Evolutionary conservation across 2,329 filamentous ascomycete species (phyloP).

Genomic region (Aureobasidium sp.): DNA sequence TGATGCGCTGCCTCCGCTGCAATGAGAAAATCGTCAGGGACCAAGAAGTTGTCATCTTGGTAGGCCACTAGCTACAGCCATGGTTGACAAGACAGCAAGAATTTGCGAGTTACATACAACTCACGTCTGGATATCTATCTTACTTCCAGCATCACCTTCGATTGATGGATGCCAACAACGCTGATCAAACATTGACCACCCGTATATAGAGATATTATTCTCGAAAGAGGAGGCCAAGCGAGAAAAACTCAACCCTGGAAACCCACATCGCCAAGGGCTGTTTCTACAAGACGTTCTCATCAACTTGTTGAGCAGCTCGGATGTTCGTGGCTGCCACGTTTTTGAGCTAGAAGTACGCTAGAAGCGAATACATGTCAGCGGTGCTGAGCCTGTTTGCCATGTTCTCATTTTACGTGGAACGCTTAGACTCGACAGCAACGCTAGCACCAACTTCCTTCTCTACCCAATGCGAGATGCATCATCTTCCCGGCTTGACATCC

Average conservation of each 20-base stretch:
- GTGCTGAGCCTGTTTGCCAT: slow-evolving; percentile 3
- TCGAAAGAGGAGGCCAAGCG: background rate
- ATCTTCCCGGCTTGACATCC: background rate
- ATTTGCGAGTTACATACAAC: background rate
- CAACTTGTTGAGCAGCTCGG: background rate
- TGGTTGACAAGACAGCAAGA: no score
- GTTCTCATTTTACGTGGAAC: slow-evolving; percentile 7
- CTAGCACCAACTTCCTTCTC: slow-evolving; percentile 5
- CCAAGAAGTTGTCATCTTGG: no score
- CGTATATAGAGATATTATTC: background rate
- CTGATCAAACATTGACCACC: slow-evolving; percentile 7
- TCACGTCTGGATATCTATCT: background rate
- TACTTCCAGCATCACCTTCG: background rate
- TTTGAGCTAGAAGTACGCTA: slow-evolving; percentile 13
- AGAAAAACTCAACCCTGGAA: slow-evolving; percentile 3
- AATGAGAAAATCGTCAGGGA: no score
- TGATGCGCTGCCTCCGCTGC: background rate
- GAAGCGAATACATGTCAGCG: background rate
- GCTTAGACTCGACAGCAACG: slow-evolving; percentile 13
- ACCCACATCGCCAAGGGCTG: background rate
- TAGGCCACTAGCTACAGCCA: no score
- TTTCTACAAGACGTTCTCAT: background rate
- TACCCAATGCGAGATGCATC: background rate
- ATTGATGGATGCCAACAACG: background rate
- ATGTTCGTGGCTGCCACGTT: slow-evolving; percentile 13